phyloP scores from a whole-genome alignment of 2,329 filamentous ascomycete genomes.

The Ophiobolus disseminans region DNA sequence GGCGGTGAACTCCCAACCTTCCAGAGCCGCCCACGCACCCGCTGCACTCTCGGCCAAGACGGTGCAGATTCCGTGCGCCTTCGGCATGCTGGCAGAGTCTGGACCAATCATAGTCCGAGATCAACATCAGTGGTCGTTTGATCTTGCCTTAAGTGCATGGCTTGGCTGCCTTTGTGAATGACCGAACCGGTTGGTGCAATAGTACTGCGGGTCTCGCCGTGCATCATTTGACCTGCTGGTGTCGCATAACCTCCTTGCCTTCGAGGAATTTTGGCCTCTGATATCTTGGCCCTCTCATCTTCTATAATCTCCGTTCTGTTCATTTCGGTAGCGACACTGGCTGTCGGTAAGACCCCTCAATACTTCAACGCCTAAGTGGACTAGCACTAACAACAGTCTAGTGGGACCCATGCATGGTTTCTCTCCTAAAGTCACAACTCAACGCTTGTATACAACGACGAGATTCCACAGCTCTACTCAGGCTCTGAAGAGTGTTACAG shows the following conservation, averaged over 20 bases:
- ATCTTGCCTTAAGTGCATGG: constrained; percentile 21
- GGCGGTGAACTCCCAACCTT: constrained; percentile 37
- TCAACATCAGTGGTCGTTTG: constrained; percentile 26
- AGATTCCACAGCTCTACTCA: constrained; percentile 10
- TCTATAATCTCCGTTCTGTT: constrained; percentile 13
- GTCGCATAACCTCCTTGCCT: constrained; percentile 20
- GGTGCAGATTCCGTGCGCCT: constrained; percentile 26
- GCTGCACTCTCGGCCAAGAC: constrained; percentile 23
- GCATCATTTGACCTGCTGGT: constrained; percentile 31
- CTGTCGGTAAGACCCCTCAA: constrained; percentile 35
- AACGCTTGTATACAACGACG: too few relatives aligned
- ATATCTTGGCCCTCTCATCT: constrained; percentile 7
- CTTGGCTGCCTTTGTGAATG: constrained; percentile 25
- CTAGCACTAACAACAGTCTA: constrained; percentile 31
- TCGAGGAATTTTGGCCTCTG: constrained; percentile 7
- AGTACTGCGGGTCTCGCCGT: constrained; percentile 30
- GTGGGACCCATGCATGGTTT: constrained; percentile 34
- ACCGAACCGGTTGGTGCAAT: constrained; percentile 28
- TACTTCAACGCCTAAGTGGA: constrained; percentile 27
- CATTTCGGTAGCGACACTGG: constrained; percentile 30
- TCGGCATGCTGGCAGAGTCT: constrained; percentile 24
- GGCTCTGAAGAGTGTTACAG: constrained; percentile 23
- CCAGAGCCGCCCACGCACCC: constrained; percentile 28
- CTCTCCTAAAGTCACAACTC: constrained; percentile 26
- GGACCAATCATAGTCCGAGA: constrained; percentile 31